Percentiles rank a stretch among this genome's conserved stretches.
phyloP scores from a whole-genome alignment of 2,329 filamentous ascomycete species.

The Clonostachys rosea region DNA sequence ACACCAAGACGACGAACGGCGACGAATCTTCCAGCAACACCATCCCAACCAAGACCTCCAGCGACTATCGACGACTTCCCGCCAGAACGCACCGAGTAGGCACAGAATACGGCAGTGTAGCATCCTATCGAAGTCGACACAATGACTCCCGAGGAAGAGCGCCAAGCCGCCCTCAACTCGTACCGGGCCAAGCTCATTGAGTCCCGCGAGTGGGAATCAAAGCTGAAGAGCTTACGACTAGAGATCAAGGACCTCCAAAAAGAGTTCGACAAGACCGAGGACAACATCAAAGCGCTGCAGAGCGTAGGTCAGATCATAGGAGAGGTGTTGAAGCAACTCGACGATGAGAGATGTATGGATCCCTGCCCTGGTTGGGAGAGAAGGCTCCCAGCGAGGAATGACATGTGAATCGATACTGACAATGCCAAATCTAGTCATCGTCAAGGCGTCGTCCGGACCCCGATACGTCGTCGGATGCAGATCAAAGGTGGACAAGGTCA shows the following conservation, averaged over 20 bases:
- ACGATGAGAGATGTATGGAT: conserved; percentile 90
- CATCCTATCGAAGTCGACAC: conserved; percentile 7
- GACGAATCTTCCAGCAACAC: background rate
- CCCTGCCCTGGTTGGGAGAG: background rate
- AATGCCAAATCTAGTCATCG: conserved; percentile 65
- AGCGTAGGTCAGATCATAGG: conserved; percentile 99
- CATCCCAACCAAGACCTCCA: background rate
- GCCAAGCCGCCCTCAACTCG: conserved; percentile 66
- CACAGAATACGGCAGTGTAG: background rate
- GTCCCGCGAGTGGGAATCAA: conserved; percentile 97
- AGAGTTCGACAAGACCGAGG: conserved; percentile 94
- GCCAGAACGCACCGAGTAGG: background rate
- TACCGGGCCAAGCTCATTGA: conserved; percentile 84
- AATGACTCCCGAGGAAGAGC: conserved; percentile 54
- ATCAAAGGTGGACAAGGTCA: conserved; percentile 95
- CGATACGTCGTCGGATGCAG: conserved; percentile 98
- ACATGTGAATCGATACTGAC: conserved; percentile 1
- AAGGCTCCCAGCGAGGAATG: no score
- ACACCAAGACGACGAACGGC: background rate
- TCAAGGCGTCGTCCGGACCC: conserved; percentile 95
- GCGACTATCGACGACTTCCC: background rate
- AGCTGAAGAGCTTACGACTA: conserved; percentile 87
- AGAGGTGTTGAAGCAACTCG: conserved; percentile 96
- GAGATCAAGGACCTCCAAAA: conserved; percentile 95
- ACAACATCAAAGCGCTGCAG: conserved; percentile 98